A percentile compares a stretch with the other conserved stretches of the same genome.
phyloP scores from a whole-genome alignment of 768 basidiomycete species.

The Hericium coralloides region DNA sequence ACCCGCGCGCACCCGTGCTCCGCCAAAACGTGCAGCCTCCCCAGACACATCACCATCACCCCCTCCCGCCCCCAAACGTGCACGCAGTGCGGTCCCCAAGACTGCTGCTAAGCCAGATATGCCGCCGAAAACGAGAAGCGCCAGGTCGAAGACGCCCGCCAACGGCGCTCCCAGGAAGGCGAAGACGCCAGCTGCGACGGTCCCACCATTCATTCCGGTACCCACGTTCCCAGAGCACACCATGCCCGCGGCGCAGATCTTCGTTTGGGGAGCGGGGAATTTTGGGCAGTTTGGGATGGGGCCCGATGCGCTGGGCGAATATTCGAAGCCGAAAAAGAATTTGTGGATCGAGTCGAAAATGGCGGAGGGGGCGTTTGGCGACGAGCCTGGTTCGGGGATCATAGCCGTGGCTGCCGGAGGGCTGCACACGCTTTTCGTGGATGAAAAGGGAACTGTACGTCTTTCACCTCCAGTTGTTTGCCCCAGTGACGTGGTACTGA shows the following conservation, averaged over 20 bases:
- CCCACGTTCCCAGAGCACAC: conserved; percentile 46
- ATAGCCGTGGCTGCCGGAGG: conserved; percentile 79
- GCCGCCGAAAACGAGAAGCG: not conserved
- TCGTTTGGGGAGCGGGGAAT: conserved; percentile 88
- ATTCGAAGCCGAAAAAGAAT: conserved; percentile 69
- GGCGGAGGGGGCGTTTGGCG: conserved; percentile 59
- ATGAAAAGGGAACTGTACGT: conserved; percentile 84
- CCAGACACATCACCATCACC: not conserved
- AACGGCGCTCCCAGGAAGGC: not conserved
- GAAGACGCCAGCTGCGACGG: not conserved
- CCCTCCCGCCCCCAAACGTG: not conserved
- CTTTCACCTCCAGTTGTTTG: not conserved
- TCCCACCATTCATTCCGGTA: conserved; percentile 41
- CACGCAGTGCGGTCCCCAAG: not conserved
- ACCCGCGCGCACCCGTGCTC: not conserved
- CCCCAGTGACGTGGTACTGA: not conserved
- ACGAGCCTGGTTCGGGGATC: conserved; percentile 59
- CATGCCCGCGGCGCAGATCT: conserved; percentile 65
- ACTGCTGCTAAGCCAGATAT: not conserved
- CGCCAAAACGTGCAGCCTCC: not conserved
- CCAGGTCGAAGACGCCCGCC: not conserved
- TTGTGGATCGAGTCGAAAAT: conserved; percentile 72
- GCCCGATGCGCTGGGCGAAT: conserved; percentile 59
- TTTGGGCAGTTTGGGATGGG: conserved; percentile 96
- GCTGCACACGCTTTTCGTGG: conserved; percentile 81